Evolutionary conservation across 108 stramenopile species (phyloP), one percentile per base, ranked within the genome.

Genomic region (Skeletonema grethae): DNA sequence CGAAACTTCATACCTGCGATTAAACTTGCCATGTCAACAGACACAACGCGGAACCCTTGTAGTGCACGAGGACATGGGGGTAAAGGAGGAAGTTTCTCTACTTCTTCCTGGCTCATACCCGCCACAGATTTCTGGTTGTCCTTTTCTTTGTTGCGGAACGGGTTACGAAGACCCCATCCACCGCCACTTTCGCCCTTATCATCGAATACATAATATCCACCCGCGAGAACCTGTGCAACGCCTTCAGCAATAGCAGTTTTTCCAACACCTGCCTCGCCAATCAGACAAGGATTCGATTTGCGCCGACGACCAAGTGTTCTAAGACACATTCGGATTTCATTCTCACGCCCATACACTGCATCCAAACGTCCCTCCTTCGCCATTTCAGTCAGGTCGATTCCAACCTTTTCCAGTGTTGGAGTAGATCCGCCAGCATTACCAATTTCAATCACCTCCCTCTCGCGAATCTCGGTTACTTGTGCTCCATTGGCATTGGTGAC

Each of bases 221-320:
- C 81, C 4, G 87, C 87, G 22, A 90, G 69, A 16, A 86, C 85
- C 82, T 88, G 88, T 16, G 95, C 95, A 10, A 96, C 75, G 8
- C 86, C 93, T 75, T 96, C 95, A 1, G 90, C 93, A 67, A 94
- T 88, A 25, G 95, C 95, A 43, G 95, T 94, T 75, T 96, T 94
- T 10, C 92, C 92, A 4, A 93, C 90, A 58, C 90, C 90, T 18
- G 83, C 69, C 29, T 84, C 82, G 35, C 77, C 89, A 65, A 90
- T 85, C 61, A 90, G 69, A 50, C 85, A 86, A 0, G 89, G 93
- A 74, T 96, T 96, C 25, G 90, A 91, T 76, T 96, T 96, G 15
- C 92, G 90, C 24, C 93, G 85, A 20, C 95, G 83, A 36, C 87
- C 88, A 15, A 96, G 63, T 7, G 91, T 90, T 43, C 89, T 79